Conservation (phyloP, 2,329 filamentous ascomycete species). For the Chaetoscypha palmicola region DNA sequence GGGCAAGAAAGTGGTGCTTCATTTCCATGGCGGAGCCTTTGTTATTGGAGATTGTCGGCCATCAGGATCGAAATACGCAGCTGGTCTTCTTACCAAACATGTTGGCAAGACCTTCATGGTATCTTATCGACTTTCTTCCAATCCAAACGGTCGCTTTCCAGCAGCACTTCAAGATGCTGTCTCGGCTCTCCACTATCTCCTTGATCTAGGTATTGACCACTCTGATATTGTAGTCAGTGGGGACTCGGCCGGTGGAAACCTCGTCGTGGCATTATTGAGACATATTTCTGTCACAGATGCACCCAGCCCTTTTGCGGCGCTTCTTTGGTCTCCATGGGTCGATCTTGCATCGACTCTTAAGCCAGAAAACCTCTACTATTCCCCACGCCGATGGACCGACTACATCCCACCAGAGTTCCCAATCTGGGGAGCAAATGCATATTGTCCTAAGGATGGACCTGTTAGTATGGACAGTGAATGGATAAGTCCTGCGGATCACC, state of each 20-base stretch:
- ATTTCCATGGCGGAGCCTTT: slow-evolving; percentile 44
- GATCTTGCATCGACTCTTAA: slow-evolving; percentile 25
- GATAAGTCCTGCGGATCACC: background rate
- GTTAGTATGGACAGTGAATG: background rate
- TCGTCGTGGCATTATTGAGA: slow-evolving; percentile 38
- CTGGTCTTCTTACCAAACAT: slow-evolving; percentile 13
- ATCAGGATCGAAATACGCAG: slow-evolving; percentile 29
- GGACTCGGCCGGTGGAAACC: slow-evolving; percentile 44
- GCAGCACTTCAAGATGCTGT: slow-evolving; percentile 44
- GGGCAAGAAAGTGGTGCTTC: slow-evolving; percentile 34
- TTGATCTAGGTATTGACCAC: slow-evolving; percentile 34
- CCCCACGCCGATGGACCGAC: slow-evolving; percentile 32
- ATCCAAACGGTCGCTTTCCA: slow-evolving; percentile 40
- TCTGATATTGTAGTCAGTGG: slow-evolving; percentile 38
- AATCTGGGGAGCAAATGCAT: slow-evolving; percentile 34
- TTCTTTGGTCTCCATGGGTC: slow-evolving; percentile 39
- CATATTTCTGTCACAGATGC: slow-evolving; percentile 35
- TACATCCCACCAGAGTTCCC: slow-evolving; percentile 35
- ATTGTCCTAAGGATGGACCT: background rate
- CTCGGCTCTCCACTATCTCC: slow-evolving; percentile 38
- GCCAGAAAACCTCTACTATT: slow-evolving; percentile 24
- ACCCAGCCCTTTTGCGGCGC: slow-evolving; percentile 32
- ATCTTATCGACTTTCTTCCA: slow-evolving; percentile 40
- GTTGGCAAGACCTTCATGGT: background rate
- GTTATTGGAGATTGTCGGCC: slow-evolving; percentile 38